These are phyloP conservation scores for Scytalidium lignicola DNA, from an alignment of 2,329 filamentous ascomycete species.

Conservation along the genomic window DNA sequence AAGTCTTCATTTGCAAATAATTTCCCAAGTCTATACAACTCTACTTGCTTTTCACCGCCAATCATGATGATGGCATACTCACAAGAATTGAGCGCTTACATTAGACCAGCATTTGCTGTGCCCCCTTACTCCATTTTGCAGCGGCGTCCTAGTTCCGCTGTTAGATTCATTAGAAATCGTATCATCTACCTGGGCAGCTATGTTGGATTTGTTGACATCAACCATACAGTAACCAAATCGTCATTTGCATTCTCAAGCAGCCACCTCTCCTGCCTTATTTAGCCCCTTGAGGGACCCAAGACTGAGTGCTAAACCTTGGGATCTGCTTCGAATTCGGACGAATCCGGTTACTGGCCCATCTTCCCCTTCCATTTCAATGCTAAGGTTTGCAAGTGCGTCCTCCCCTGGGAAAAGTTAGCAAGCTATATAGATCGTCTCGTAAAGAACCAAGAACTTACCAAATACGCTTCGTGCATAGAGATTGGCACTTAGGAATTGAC, in stretches of 20 bases:
- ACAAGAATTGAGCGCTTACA: not conserved
- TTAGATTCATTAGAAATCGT: not conserved
- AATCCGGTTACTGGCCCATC: constrained; percentile 95
- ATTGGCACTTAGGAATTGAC: constrained; percentile 95
- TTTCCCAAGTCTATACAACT: constrained; percentile 24
- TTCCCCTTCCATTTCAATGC: constrained; percentile 95
- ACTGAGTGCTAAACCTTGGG: constrained; percentile 89
- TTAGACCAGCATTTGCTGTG: not conserved
- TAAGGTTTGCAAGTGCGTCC: constrained; percentile 95
- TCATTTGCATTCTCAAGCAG: constrained; percentile 16
- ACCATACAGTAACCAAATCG: not conserved
- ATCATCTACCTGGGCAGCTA: not conserved
- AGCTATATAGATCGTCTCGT: not conserved
- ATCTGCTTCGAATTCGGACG: constrained; percentile 94
- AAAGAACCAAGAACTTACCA: constrained; percentile 58
- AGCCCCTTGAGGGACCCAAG: constrained; percentile 91
- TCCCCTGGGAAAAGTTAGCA: constrained; percentile 59
- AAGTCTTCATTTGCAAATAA: constrained; percentile 18
- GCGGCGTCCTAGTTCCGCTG: not conserved
- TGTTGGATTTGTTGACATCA: not conserved
- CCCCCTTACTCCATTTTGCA: not conserved
- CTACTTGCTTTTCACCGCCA: constrained; percentile 24
- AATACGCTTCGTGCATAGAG: constrained; percentile 96
- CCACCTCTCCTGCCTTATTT: constrained; percentile 61
- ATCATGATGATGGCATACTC: constrained; percentile 14